Base-by-base conservation (phyloP, 768 basidiomycete species). In the Candolleomyces efflorescens region DNA sequence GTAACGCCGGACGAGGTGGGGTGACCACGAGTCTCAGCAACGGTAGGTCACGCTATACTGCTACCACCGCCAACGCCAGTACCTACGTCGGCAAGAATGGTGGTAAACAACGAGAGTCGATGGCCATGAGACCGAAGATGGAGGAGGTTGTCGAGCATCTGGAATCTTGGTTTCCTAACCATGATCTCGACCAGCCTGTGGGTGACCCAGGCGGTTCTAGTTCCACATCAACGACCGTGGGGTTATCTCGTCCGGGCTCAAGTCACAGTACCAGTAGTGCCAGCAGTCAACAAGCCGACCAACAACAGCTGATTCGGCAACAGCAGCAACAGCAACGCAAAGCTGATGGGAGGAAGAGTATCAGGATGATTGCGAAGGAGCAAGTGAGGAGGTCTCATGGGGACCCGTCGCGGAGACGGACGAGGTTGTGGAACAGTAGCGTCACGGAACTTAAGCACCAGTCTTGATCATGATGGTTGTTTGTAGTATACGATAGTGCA, bases 131-230 rank as follows among this genome's bases (percentile, higher is more conserved):
- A 63, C 93, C 93, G 7, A 78, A 80, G 50, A 79, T 89, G 2
- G 89, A 91, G 65, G 85, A 87, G 57, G 87, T 97, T 36, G 87
- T 90, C 66, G 83, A 91, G 38, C 78, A 89, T 55, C 76, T 98
- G 15, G 85, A 92, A 58, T 81, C 82, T 39, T 96, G 87, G 73
- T 98, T 98, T 77, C 94, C 94, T 15, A 80, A 86, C 56, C 89
- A 92, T 67, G 86, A 96, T 66, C 82, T 97, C 52, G 93, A 97
- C 67, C 85, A 89, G 65, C 88, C 90, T 0, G 81, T 96, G 59
- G 83, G 90, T 53, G 83, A 89, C 56, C 32, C 32, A 5, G 76
- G 81, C 26, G 73, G n/a, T n/a, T n/a, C 73, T 46, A 79, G 77
- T 3, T 43, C 54, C 23, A 32, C 50, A 11, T 7, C 38, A 41